phyloP scores from a whole-genome alignment of 768 basidiomycete species.

The Phylloporus arenicola region DNA sequence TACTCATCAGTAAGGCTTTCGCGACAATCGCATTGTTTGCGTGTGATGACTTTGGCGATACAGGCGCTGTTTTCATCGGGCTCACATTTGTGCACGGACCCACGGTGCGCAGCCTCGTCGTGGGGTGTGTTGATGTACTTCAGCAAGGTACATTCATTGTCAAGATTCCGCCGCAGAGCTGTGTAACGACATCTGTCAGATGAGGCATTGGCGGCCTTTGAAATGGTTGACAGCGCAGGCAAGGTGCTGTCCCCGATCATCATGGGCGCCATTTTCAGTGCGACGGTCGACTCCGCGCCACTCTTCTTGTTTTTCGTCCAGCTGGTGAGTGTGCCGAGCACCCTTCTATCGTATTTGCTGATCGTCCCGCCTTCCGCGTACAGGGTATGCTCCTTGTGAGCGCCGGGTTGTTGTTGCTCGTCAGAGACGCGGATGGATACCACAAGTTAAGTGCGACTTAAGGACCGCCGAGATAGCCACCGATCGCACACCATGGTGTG shows the following conservation, averaged over 20 bases:
- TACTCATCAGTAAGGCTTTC: constrained; percentile 13
- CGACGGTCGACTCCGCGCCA: constrained; percentile 19
- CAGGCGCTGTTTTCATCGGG: constrained; percentile 18
- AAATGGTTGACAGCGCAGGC: constrained; percentile 23
- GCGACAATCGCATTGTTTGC: background rate
- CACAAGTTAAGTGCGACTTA: constrained; percentile 6
- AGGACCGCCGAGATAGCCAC: background rate
- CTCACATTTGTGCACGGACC: constrained; percentile 13
- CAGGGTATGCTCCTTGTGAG: constrained; percentile 15
- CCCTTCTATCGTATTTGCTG: background rate
- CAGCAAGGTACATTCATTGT: constrained; percentile 27
- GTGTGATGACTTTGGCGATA: constrained; percentile 2
- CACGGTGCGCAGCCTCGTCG: constrained; percentile 21
- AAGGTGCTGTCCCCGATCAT: constrained; percentile 24
- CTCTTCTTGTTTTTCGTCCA: constrained; percentile 23
- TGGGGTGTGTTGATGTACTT: constrained; percentile 24
- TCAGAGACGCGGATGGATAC: constrained; percentile 20
- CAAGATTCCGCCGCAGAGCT: too few species aligned
- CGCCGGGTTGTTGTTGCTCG: constrained; percentile 15
- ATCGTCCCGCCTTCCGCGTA: background rate
- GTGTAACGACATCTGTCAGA: constrained; percentile 10
- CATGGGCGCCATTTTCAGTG: constrained; percentile 26
- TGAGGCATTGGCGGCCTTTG: constrained; percentile 26
- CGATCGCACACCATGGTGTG: too few species aligned
- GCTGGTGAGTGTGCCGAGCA: constrained; percentile 7